These are phyloP conservation scores for Suhomyces faveliae DNA, from an alignment of 805 yeast genomes.

Conservation along the genomic window DNA sequence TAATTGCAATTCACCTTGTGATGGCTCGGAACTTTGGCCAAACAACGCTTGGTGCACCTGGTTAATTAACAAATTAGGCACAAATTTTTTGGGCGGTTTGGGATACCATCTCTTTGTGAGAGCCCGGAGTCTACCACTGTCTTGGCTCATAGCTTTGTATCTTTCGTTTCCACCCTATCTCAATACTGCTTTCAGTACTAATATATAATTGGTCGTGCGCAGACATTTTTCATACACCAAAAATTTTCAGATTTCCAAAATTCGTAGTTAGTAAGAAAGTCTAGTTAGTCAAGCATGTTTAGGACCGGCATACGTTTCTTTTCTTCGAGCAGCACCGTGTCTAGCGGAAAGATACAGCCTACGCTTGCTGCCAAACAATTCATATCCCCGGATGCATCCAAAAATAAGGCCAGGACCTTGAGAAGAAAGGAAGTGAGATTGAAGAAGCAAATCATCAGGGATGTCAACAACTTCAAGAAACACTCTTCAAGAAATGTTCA, in stretches of 20 bases:
- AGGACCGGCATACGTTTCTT: conserved; percentile 16
- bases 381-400: conserved; percentile 29
- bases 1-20: conserved; percentile 1
- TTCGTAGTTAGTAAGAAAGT: background rate
- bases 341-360: conserved; percentile 16
- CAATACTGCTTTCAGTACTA: background rate
- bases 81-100: conserved; percentile 15
- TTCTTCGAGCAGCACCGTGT: conserved; percentile 14
- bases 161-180: background rate
- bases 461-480: conserved; percentile 42
- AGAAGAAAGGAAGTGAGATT: conserved; percentile 40
- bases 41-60: conserved; percentile 15
- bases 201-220: background rate
- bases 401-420: conserved; percentile 32
- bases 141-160: conserved; percentile 4
- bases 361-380: conserved; percentile 39
- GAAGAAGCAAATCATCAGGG: conserved; percentile 41
- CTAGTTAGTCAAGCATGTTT: conserved; percentile 6
- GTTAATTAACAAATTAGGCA: conserved; percentile 12
- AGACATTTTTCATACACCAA: background rate
- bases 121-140: background rate
- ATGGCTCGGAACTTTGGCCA: background rate
- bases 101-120: conserved; percentile 19
- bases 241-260: conserved; percentile 4
- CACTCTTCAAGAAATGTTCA: conserved; percentile 30